A percentile compares a stretch with the other conserved stretches of the same genome.
Evolutionary conservation across 352 stramenopile species (phyloP).

Genomic region (Globisporangium cederbergense): DNA sequence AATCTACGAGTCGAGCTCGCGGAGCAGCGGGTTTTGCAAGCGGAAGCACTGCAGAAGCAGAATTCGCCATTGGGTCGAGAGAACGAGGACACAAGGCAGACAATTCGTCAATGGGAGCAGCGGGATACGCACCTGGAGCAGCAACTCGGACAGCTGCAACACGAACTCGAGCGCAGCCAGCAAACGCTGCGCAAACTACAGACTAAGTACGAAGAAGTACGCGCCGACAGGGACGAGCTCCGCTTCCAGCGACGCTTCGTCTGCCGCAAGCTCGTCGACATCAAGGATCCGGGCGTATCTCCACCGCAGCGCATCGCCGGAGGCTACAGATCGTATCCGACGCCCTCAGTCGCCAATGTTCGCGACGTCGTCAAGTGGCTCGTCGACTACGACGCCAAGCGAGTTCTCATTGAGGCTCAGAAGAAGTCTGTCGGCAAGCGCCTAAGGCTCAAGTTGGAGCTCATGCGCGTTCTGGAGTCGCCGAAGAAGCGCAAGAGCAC

Average conservation of each 20-base stretch:
- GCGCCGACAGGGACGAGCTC: slow-evolving; percentile 27
- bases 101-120: not conserved
- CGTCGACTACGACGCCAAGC: slow-evolving; percentile 37
- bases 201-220: slow-evolving; percentile 19
- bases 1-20: slow-evolving; percentile 7
- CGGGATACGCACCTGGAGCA: not conserved
- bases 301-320: slow-evolving; percentile 33
- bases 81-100: not conserved
- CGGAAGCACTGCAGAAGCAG: not conserved
- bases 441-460: slow-evolving; percentile 34
- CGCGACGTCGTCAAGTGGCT: slow-evolving; percentile 41
- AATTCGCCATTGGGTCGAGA: not conserved
- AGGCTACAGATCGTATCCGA: slow-evolving; percentile 34
- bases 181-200: slow-evolving; percentile 19
- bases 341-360: slow-evolving; percentile 29
- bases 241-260: slow-evolving; percentile 35
- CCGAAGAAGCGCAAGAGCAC: slow-evolving; percentile 13
- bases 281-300: slow-evolving; percentile 24
- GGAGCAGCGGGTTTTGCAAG: not conserved
- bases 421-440: slow-evolving; percentile 17
- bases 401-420: slow-evolving; percentile 23
- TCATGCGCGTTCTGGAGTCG: slow-evolving; percentile 25
- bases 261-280: slow-evolving; percentile 32
- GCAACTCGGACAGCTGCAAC: slow-evolving; percentile 10
- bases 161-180: slow-evolving; percentile 16